Conservation (phyloP, 495 filamentous ascomycete genomes). For the Aspergillus wentii region DNA sequence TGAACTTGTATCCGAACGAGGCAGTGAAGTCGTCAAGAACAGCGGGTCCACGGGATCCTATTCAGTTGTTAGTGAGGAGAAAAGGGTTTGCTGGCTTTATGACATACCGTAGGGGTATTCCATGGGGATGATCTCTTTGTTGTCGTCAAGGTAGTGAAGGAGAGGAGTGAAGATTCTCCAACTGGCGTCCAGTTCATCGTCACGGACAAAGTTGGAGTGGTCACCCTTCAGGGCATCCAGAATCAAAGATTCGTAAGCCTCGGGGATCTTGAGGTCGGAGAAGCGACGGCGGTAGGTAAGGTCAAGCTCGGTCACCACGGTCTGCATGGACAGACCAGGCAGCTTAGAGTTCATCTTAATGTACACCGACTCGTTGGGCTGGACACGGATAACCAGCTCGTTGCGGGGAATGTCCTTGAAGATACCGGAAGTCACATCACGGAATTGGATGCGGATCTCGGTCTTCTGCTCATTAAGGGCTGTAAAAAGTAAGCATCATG, state of each 20-base stretch:
- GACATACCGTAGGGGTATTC: slow-evolving; percentile 96
- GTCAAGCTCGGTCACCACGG: slow-evolving; percentile 97
- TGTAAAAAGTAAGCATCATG: slow-evolving; percentile 15
- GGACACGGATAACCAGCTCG: slow-evolving; percentile 98
- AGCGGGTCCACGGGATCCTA: slow-evolving; percentile 92
- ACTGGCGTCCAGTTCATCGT: slow-evolving; percentile 96
- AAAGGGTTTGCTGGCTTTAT: too few relatives aligned
- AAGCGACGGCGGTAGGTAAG: slow-evolving; percentile 97
- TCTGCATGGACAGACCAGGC: slow-evolving; percentile 98
- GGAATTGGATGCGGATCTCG: slow-evolving; percentile 98
- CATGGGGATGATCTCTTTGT: slow-evolving; percentile 99
- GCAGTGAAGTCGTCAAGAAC: slow-evolving; percentile 98
- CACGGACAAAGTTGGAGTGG: slow-evolving; percentile 99
- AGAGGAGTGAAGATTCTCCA: slow-evolving; percentile 99
- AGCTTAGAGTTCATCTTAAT: slow-evolving; percentile 99
- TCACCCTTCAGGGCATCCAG: slow-evolving; percentile 97
- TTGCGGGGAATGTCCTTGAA: slow-evolving; percentile 99
- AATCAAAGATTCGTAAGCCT: slow-evolving; percentile 97
- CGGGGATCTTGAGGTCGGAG: slow-evolving; percentile 98
- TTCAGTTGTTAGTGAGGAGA: neutral
- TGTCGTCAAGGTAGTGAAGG: slow-evolving; percentile 95
- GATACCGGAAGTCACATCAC: slow-evolving; percentile 97
- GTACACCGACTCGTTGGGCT: slow-evolving; percentile 99
- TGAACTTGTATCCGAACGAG: slow-evolving; percentile 98
- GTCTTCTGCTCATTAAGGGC: slow-evolving; percentile 99